phyloP scores from a whole-genome alignment of 495 filamentous ascomycete genomes.

The Lasiosphaeria ovina region DNA sequence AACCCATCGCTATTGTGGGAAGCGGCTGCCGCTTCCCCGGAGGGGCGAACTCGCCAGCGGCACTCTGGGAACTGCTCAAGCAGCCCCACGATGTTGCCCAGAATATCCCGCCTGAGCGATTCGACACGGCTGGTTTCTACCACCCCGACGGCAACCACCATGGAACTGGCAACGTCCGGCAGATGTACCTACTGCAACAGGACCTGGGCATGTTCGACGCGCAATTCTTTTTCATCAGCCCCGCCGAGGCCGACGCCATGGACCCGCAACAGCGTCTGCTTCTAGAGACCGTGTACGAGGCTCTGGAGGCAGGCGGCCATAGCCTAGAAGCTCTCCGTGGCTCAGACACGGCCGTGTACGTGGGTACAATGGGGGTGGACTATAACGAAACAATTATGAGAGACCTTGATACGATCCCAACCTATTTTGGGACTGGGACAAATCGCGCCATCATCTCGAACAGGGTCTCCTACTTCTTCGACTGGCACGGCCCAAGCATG shows the following conservation, averaged over 20 bases:
- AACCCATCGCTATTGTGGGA: constrained; percentile 31
- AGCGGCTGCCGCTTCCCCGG: constrained; percentile 26
- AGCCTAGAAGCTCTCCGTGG: constrained; percentile 58
- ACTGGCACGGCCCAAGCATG: constrained; percentile 40
- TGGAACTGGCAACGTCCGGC: constrained; percentile 36
- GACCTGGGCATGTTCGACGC: constrained; percentile 47
- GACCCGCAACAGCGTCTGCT: constrained; percentile 69
- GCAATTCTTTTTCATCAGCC: constrained; percentile 46
- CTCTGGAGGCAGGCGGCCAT: constrained; percentile 72
- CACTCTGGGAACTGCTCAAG: constrained; percentile 21
- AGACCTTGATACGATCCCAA: constrained; percentile 25
- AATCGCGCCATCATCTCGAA: constrained; percentile 42
- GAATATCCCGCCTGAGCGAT: constrained; percentile 16
- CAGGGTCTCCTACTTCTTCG: constrained; percentile 51
- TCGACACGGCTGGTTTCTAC: constrained; percentile 18
- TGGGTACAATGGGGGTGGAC: constrained; percentile 23
- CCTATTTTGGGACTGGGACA: constrained; percentile 45
- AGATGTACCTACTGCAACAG: constrained; percentile 62
- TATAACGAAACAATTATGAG: constrained; percentile 22
- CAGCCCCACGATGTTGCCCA: constrained; percentile 12
- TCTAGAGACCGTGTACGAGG: constrained; percentile 72
- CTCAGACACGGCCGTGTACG: constrained; percentile 14
- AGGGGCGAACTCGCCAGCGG: constrained; percentile 8
- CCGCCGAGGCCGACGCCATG: constrained; percentile 25
- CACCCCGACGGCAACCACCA: constrained; percentile 51